Evolutionary conservation across 1,284 basidiomycete genomes (phyloP).

Genomic region (Trametes polyzona): DNA sequence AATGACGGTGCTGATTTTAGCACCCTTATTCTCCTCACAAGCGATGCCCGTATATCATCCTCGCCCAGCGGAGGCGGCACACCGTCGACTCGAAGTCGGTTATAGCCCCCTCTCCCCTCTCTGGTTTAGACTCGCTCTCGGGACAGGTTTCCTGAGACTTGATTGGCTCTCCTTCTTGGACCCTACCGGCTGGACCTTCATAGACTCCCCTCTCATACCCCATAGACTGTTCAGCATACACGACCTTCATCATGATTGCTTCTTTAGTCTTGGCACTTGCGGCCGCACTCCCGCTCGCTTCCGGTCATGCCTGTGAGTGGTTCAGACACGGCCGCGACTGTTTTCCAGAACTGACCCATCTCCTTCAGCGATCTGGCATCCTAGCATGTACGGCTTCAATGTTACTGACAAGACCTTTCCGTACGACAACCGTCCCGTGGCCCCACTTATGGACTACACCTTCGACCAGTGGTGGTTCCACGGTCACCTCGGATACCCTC

Average conservation of each 20-base stretch:
- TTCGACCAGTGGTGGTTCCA: conserved; percentile 77
- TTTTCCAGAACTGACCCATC: background rate
- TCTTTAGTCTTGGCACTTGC: conserved; percentile 9
- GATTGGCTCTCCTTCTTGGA: background rate
- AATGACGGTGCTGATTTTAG: conserved; percentile 14
- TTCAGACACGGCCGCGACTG: background rate
- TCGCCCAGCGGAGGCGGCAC: background rate
- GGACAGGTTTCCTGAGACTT: conserved; percentile 18
- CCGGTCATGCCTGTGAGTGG: conserved; percentile 23
- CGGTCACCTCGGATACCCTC: conserved; percentile 57
- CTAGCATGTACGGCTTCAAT: conserved; percentile 56
- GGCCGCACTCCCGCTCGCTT: conserved; percentile 16
- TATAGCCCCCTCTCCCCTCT: conserved; percentile 2
- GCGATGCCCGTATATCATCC: conserved; percentile 18
- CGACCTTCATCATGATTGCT: conserved; percentile 10
- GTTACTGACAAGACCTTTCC: conserved; percentile 50
- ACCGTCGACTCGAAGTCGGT: conserved; percentile 18
- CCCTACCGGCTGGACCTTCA: conserved; percentile 12
- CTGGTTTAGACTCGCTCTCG: background rate
- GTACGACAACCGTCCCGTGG: conserved; percentile 58
- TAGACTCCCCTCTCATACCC: background rate
- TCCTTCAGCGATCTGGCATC: conserved; percentile 34
- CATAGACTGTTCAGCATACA: background rate
- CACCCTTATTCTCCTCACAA: conserved; percentile 16
- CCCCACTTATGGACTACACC: conserved; percentile 54